Evolutionary conservation across 257 asterid species (phyloP).

Genomic region (Solanum gandarillasii): DNA sequence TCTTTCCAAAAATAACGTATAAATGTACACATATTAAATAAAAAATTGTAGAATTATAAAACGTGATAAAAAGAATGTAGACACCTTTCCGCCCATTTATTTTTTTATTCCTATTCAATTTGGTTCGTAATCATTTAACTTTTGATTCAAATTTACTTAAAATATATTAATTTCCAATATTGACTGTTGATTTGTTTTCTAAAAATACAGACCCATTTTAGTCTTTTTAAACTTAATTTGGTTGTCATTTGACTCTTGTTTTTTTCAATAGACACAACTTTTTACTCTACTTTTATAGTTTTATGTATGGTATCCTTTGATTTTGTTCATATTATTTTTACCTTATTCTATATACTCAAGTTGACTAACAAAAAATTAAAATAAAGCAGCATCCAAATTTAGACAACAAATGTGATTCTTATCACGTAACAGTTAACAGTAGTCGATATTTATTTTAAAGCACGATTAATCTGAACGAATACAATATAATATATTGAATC

Average conservation of each 20-base stretch:
- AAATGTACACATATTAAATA: not conserved
- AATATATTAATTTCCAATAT: not conserved
- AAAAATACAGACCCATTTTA: not conserved
- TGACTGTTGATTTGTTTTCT: not conserved
- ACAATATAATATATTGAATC: no score
- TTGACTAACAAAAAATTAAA: not conserved
- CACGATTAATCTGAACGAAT: no score
- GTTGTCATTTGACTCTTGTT: not conserved
- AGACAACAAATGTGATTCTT: not conserved
- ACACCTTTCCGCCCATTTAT: not conserved
- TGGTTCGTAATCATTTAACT: not conserved
- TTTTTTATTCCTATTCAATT: not conserved
- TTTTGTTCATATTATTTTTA: not conserved
- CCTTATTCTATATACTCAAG: not conserved
- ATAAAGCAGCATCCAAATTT: not conserved
- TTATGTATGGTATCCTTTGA: not conserved
- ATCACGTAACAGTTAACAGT: not conserved
- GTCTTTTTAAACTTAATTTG: not conserved
- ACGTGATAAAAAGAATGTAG: not conserved
- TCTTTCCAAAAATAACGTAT: not conserved
- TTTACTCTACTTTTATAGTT: not conserved
- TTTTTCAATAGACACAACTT: not conserved
- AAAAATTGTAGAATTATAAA: not conserved
- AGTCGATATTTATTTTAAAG: no score
- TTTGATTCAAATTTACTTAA: not conserved